Percentiles rank a stretch among this genome's conserved stretches.
Evolutionary conservation across 2,329 filamentous ascomycete genomes (phyloP).

Genomic region (Cordyceps cicadae): DNA sequence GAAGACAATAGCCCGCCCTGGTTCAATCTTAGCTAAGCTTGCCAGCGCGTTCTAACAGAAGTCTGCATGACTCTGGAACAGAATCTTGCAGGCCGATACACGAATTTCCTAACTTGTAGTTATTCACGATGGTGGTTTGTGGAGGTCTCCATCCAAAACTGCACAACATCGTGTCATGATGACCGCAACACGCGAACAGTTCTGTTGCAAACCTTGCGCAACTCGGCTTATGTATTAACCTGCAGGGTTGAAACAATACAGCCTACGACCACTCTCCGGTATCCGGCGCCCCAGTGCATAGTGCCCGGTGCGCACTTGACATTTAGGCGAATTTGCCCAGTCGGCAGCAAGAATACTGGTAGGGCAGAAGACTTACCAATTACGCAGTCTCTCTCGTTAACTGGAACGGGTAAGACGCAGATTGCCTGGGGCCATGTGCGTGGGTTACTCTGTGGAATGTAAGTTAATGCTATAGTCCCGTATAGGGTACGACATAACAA

Average conservation of each 20-base stretch:
- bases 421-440: not conserved
- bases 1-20: not conserved
- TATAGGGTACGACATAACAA: not conserved
- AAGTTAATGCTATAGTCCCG: not conserved
- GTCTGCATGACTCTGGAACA: not conserved
- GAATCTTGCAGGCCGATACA: not conserved
- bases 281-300: too few relatives aligned
- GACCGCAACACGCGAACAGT: not conserved
- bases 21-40: constrained; percentile 6
- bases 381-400: not conserved
- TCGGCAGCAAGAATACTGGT: not conserved
- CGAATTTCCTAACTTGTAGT: not conserved
- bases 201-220: not conserved
- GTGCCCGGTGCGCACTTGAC: too few relatives aligned
- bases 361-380: not conserved
- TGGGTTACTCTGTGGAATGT: too few relatives aligned
- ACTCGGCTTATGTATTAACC: not conserved
- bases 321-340: too few relatives aligned
- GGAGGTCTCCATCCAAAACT: not conserved
- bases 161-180: not conserved
- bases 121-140: not conserved
- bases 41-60: not conserved
- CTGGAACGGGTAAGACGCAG: not conserved
- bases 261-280: too few relatives aligned
- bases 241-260: too few relatives aligned